Evolutionary conservation across 2,329 filamentous ascomycete species (phyloP).

Genomic region (Zasmidium angulare): DNA sequence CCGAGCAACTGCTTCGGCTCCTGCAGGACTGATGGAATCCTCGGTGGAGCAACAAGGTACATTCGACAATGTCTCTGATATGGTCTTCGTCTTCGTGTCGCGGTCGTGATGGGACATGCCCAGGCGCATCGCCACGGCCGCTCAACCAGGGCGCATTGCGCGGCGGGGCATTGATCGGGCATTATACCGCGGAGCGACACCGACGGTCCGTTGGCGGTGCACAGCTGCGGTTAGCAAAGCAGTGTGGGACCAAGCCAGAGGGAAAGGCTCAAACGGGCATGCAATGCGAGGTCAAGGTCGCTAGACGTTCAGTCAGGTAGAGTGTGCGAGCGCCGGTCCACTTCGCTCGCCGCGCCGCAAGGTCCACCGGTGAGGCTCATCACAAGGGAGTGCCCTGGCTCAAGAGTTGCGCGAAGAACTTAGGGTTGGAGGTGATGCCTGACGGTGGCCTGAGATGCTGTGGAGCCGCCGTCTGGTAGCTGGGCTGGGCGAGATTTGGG

Average conservation of each 20-base stretch:
- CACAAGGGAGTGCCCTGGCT: background rate
- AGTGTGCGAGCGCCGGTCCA: background rate
- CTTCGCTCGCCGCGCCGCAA: background rate
- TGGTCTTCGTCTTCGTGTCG: no score
- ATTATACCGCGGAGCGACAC: background rate
- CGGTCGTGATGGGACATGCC: no score
- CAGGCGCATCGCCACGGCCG: background rate
- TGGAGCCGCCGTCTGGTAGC: background rate
- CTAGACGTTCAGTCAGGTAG: background rate
- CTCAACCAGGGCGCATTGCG: background rate
- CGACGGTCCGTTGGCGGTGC: background rate
- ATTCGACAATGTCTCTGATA: background rate
- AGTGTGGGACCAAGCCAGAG: no score
- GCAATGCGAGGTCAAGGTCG: background rate
- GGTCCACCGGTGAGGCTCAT: background rate
- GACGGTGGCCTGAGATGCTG: background rate
- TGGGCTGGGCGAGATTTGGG: background rate
- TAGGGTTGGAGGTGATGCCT: background rate
- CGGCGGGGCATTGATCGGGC: background rate
- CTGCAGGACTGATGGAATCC: background rate
- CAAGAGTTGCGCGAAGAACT: background rate
- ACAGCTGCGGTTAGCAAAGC: background rate
- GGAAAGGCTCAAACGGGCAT: background rate
- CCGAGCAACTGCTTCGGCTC: background rate
- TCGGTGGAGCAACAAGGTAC: background rate